Percentiles rank a stretch among this genome's conserved stretches.
phyloP scores from a whole-genome alignment of 352 stramenopile species.

The Globisporangium paroecandrum region DNA sequence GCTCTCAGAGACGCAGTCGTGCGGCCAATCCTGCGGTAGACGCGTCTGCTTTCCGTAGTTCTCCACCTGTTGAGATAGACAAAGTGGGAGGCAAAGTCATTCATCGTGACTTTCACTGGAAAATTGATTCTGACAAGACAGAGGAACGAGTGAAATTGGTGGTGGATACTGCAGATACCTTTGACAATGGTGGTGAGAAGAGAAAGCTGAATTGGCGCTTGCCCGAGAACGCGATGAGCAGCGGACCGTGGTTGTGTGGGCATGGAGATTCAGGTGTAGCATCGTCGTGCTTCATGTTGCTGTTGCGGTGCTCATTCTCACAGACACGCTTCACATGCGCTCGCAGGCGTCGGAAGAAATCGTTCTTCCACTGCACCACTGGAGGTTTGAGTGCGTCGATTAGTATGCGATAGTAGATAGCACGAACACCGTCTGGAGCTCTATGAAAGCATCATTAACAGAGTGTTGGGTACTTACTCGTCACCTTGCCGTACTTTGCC shows the following conservation, averaged over 20 bases:
- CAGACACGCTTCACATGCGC: conserved; percentile 57
- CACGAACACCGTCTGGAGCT: neutral
- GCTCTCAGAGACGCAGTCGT: conserved; percentile 45
- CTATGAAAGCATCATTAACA: neutral
- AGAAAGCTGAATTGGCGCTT: conserved; percentile 86
- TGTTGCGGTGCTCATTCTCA: conserved; percentile 26
- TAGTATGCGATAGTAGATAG: too few species aligned
- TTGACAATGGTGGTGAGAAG: conserved; percentile 69
- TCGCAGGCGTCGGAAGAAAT: conserved; percentile 58
- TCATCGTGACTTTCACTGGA: neutral
- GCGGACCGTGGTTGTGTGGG: conserved; percentile 40
- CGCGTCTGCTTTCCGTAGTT: conserved; percentile 50
- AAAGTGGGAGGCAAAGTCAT: neutral
- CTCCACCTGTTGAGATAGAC: conserved; percentile 31
- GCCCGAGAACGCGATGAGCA: conserved; percentile 82
- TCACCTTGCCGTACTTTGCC: conserved; percentile 65
- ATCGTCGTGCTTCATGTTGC: neutral
- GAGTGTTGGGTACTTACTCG: conserved; percentile 31
- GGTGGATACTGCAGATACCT: conserved; percentile 19
- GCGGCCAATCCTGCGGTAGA: conserved; percentile 69
- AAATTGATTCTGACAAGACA: neutral
- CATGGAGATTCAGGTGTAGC: conserved; percentile 22
- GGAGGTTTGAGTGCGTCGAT: neutral
- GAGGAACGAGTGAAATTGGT: neutral
- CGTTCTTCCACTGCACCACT: conserved; percentile 63